Evolutionary conservation across 805 yeast species (phyloP), one percentile per base, ranked within the genome.

Genomic region (Kluyveromyces nonfermentans): DNA sequence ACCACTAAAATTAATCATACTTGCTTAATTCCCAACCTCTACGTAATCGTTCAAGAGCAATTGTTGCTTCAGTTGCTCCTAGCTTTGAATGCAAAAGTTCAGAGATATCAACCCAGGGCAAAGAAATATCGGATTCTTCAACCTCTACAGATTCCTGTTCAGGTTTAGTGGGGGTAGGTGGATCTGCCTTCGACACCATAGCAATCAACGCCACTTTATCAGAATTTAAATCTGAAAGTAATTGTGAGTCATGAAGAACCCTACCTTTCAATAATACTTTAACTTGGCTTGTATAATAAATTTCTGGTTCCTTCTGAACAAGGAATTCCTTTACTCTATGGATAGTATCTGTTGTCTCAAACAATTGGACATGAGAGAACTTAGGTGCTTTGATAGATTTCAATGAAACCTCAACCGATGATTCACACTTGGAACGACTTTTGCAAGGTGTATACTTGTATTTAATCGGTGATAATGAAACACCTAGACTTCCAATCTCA

Each of bases 311-410:
- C n/a, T 41, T 15, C 7, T 50, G 46, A 1, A 57, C 47, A n/a
- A 63, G 44, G 18, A 50, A 55, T 16, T 54, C 43, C 47, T 69
- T 69, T 16, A 67, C 57, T 40, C 61, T 63, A 31, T 51, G 48
- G 16, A 68, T 53, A 0, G 72, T 63, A 7, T 59, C 63, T 10
- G 55, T 51, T 1, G 49, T 33, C 20, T 47, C 35, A n/a, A 59
- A 52, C 18, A 57, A 48, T 18, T 59, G 48, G 14, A 56, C 50
- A 14, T 66, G 49, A 33, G 65, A 59, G 60, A 85, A 82, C 56
- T 80, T 84, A 5, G 95, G 95, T 4, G 82, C 75, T 53, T 80
- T 78, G 43, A 86, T 73, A 25, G 89, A 82, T 60, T 81, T 82
- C 57, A 85, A 69, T 4, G 60, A 53, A 14, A 73, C 63, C 12